Evolutionary conservation across 768 basidiomycete species (phyloP).

Genomic region (Rossbeevera mucosa): DNA sequence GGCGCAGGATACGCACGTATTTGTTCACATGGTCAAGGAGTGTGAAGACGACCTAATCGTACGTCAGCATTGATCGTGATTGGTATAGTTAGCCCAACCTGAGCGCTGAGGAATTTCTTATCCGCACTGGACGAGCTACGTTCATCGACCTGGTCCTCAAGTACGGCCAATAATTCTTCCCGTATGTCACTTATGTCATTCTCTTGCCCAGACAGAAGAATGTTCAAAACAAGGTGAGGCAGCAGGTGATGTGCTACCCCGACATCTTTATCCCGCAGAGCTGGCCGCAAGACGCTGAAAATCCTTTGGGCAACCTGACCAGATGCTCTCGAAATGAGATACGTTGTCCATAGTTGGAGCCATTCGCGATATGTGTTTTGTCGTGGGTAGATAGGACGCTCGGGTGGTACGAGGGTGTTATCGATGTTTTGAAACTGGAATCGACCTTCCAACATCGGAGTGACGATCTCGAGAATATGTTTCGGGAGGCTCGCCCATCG

Average conservation of each 20-base stretch:
- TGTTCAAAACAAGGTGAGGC: conserved; percentile 86
- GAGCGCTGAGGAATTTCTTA: conserved; percentile 88
- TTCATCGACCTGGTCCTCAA: conserved; percentile 79
- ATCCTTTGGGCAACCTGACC: conserved; percentile 57
- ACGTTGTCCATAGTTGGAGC: conserved; percentile 85
- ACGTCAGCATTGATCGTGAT: neutral
- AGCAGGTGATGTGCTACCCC: conserved; percentile 89
- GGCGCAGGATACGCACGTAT: conserved; percentile 76
- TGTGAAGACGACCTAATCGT: conserved; percentile 83
- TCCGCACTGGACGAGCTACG: conserved; percentile 59
- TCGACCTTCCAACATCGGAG: conserved; percentile 72
- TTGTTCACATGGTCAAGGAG: conserved; percentile 92
- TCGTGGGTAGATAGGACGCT: conserved; percentile 74
- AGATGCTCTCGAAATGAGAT: conserved; percentile 67
- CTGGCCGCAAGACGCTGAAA: conserved; percentile 74
- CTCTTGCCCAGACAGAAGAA: conserved; percentile 71
- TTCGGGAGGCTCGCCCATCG: conserved; percentile 80
- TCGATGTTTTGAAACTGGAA: conserved; percentile 58
- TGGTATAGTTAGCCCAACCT: conserved; percentile 47
- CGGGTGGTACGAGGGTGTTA: conserved; percentile 34
- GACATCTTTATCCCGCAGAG: conserved; percentile 84
- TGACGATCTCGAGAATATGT: conserved; percentile 78
- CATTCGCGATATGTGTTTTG: conserved; percentile 90
- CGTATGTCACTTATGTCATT: conserved; percentile 62
- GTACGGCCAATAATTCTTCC: conserved; percentile 70